These are phyloP conservation scores for Fusarium nygamai DNA, from an alignment of 2,329 filamentous ascomycete genomes.

Conservation along the genomic window DNA sequence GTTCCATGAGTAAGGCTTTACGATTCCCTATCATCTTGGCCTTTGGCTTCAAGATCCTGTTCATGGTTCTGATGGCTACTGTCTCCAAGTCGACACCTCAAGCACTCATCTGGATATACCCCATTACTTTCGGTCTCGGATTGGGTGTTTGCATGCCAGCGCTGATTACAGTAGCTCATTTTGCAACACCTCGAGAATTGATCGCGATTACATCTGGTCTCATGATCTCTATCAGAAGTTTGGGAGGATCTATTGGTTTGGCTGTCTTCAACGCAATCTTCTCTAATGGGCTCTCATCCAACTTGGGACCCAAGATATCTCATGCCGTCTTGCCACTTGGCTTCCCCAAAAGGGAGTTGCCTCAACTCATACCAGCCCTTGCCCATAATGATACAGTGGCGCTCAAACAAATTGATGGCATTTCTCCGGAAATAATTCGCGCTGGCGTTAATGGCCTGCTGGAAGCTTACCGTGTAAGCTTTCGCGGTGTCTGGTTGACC, in stretches of 20 bases:
- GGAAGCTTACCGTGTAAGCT: neutral
- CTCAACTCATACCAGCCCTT: neutral
- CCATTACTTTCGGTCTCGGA: neutral
- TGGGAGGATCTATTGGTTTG: neutral
- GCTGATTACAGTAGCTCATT: neutral
- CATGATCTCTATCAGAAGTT: neutral
- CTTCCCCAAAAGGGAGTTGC: neutral
- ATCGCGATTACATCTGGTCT: neutral
- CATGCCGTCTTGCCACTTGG: neutral
- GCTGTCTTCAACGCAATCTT: neutral
- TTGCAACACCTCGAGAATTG: neutral
- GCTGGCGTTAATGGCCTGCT: neutral
- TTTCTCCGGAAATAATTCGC: neutral
- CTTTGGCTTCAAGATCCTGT: neutral
- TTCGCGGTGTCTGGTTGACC: neutral
- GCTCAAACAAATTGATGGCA: accelerated
- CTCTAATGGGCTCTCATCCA: neutral
- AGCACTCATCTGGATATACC: neutral
- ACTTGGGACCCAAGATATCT: neutral
- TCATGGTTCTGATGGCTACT: neutral
- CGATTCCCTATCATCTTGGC: neutral
- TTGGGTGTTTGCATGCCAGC: neutral
- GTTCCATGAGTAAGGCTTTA: neutral
- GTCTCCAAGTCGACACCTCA: neutral
- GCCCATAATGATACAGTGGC: neutral